Percentiles rank a stretch among this genome's conserved stretches.
Evolutionary conservation across 257 asterid species (phyloP).

Genomic region (Galeopsis tetrahit): DNA sequence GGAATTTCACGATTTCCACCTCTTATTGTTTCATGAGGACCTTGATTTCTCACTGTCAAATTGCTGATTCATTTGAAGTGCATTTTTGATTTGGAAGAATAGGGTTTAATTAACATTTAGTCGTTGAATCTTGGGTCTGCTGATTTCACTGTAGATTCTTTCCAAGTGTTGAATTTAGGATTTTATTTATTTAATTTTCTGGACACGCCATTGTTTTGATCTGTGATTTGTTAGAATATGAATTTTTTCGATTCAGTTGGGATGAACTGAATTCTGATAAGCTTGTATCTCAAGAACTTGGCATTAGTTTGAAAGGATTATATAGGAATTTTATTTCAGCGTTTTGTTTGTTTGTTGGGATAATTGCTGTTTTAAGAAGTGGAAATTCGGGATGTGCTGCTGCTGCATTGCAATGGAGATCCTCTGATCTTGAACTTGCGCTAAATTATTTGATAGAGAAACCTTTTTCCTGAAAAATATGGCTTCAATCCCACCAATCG

Average conservation of each 20-base stretch:
- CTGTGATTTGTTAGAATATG: slow-evolving; percentile 29
- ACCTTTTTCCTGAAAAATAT: slow-evolving; percentile 25
- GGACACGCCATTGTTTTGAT: slow-evolving; percentile 12
- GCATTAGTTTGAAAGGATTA: slow-evolving; percentile 4
- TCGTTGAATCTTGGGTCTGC: slow-evolving; percentile 31
- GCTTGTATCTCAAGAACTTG: slow-evolving; percentile 24
- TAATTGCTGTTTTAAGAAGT: slow-evolving; percentile 23
- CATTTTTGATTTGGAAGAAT: slow-evolving; percentile 36
- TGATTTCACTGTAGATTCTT: slow-evolving; percentile 1
- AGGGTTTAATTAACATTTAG: not conserved
- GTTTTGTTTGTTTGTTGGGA: not conserved
- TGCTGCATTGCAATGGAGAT: slow-evolving; percentile 36
- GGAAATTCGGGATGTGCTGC: slow-evolving; percentile 27
- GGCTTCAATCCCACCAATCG: slow-evolving; percentile 52
- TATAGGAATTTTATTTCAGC: not conserved
- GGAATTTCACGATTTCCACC: slow-evolving; percentile 40
- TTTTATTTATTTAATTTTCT: not conserved
- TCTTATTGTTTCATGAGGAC: slow-evolving; percentile 20
- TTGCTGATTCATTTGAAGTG: slow-evolving; percentile 32
- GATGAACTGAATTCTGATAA: slow-evolving; percentile 14
- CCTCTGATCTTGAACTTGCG: slow-evolving; percentile 32
- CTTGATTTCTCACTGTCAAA: slow-evolving; percentile 3
- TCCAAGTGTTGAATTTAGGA: slow-evolving; percentile 7
- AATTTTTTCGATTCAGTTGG: slow-evolving; percentile 26
- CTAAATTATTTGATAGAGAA: slow-evolving; percentile 16